A percentile compares a stretch with the other conserved stretches of the same genome.
Evolutionary conservation across 2,329 filamentous ascomycete species (phyloP).

Genomic region (Sphaerulina populicola): DNA sequence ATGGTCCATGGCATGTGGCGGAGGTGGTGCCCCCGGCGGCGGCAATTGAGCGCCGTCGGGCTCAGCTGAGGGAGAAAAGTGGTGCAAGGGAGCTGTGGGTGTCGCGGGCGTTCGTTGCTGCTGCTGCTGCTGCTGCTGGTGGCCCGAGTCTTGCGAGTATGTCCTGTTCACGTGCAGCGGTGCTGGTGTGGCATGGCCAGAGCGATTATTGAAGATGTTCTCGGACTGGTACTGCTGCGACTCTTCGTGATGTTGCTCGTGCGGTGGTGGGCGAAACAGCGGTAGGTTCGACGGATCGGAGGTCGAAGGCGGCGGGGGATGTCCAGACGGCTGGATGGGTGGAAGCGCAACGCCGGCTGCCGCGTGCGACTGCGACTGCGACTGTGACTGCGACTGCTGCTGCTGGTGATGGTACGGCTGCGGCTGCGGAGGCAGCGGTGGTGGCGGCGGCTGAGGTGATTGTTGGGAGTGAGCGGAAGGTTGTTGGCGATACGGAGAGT

Average conservation of each 20-base stretch:
- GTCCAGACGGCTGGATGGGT: conserved; percentile 23
- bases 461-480: conserved; percentile 9
- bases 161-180: conserved; percentile 29
- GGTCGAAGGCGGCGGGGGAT: conserved; percentile 21
- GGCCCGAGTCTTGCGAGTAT: conserved; percentile 30
- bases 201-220: conserved; percentile 26
- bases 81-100: conserved; percentile 23
- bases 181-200: conserved; percentile 31
- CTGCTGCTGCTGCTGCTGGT: too few species aligned
- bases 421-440: conserved; percentile 7
- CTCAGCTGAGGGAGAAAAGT: conserved; percentile 12
- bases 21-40: conserved; percentile 18
- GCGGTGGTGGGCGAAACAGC: conserved; percentile 22
- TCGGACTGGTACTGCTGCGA: conserved; percentile 24
- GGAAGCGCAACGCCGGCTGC: conserved; percentile 18
- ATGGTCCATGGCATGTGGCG: conserved; percentile 26
- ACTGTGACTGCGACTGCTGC: conserved; percentile 7
- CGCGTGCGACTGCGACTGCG: background rate
- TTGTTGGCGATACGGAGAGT: conserved; percentile 7
- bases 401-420: conserved; percentile 9
- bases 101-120: conserved; percentile 30
- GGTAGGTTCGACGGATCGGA: conserved; percentile 24
- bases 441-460: conserved; percentile 16
- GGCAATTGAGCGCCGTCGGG: conserved; percentile 23
- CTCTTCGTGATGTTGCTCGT: conserved; percentile 25